Evolutionary conservation across 2,329 filamentous ascomycete genomes (phyloP), one percentile per base, ranked within the genome.

Genomic region (Calonectria leucothoes): DNA sequence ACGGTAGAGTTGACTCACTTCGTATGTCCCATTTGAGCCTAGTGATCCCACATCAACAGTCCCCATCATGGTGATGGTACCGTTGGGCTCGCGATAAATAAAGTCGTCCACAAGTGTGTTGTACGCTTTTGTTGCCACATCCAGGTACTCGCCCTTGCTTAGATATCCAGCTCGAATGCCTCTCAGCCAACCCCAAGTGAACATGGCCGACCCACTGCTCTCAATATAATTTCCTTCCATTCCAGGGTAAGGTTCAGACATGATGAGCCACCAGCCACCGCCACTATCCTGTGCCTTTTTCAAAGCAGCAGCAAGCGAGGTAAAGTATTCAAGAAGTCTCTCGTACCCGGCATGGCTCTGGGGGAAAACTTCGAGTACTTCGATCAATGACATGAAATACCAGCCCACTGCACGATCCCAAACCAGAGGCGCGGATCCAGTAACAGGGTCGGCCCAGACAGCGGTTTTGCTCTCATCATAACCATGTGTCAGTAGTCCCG

Each of bases 201-300:
- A 91, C 88, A 92, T 90, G 3, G 89, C 88, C 1, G 88, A 88
- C 0, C 86, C 90, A 49, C 89, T 90, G 27, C 87, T 88, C 81
- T 92, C 89, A 61, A 92, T 89, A 77, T 89, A 92, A 78, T 92
- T 92, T 0, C 88, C 89, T 42, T 85, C 69, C 35, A 81, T 75
- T 0, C 83, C 85, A 0, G 86, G 84, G 52, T 88, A 87, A 3
- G 85, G 84, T 48, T 86, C 84, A 69, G 86, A 86, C 87, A 91
- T 89, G 37, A 91, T 84, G 55, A 90, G 81, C 88, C 88, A 91
- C 89, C 90, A 91, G 69, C 76, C 76, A 65, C 73, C 76, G 10
- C 66, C 72, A 6, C 31, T 35, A 11, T 77, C 74, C 23, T 77
- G 76, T 10, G 73, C 73, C 1, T 61, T 65, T 2, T 76, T 75